Evolutionary conservation across 176 grass and related monocot species (phyloP).

Genomic region (Tuctoria greenei): DNA sequence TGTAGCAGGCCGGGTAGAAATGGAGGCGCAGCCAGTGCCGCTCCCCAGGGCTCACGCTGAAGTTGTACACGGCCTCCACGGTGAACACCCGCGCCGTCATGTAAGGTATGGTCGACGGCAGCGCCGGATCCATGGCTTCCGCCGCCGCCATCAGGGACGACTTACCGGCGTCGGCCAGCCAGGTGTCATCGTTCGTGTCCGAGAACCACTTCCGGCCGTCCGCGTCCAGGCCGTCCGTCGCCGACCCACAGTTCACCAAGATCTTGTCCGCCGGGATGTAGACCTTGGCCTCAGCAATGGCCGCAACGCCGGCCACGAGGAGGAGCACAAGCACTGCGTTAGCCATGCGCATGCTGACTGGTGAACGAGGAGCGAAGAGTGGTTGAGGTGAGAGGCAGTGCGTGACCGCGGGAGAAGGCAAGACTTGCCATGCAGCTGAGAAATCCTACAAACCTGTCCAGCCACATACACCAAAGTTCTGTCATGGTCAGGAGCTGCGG

Average conservation of each 20-base stretch:
- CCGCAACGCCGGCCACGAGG: background rate
- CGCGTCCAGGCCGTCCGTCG: conserved; percentile 47
- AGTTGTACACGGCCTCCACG: conserved; percentile 52
- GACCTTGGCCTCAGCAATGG: background rate
- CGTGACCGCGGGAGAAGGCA: conserved; percentile 20
- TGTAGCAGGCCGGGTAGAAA: conserved; percentile 83
- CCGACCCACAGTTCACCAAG: conserved; percentile 65
- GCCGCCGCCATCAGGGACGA: conserved; percentile 45
- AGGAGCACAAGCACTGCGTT: background rate
- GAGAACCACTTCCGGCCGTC: conserved; percentile 65
- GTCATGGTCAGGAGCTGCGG: too few species aligned
- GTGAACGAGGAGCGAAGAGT: background rate
- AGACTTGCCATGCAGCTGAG: background rate
- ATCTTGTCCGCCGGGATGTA: conserved; percentile 50
- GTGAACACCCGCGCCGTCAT: conserved; percentile 81
- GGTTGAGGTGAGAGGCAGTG: background rate
- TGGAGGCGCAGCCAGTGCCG: conserved; percentile 79
- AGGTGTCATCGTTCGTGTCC: conserved; percentile 48
- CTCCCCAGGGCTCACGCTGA: conserved; percentile 50
- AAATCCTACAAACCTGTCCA: conserved; percentile 12
- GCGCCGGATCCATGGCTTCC: conserved; percentile 51
- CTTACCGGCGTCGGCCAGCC: conserved; percentile 51
- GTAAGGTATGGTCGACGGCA: conserved; percentile 72
- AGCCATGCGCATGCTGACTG: conserved; percentile 23
- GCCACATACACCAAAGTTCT: background rate